Conservation (phyloP, 148 eudicot species). For the Rhododendron ferrugineum region DNA sequence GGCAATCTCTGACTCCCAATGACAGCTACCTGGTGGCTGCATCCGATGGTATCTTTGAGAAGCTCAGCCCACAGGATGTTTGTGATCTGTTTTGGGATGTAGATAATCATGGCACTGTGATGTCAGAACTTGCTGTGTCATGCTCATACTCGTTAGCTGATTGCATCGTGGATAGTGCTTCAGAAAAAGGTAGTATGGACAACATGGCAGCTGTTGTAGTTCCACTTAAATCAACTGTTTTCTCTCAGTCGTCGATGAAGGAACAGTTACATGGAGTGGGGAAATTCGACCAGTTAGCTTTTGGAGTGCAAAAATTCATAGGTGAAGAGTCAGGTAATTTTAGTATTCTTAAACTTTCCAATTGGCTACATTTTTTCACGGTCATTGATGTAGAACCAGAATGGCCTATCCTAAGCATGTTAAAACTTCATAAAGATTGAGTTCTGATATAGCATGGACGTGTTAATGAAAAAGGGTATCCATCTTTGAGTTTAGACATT, state of each 20-base stretch:
- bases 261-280: constrained; percentile 16
- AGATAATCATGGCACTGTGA: constrained; percentile 33
- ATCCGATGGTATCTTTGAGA: constrained; percentile 94
- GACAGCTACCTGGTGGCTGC: constrained; percentile 89
- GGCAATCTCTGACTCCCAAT: constrained; percentile 75
- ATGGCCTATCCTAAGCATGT: not conserved
- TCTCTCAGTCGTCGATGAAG: constrained; percentile 19
- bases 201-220: constrained; percentile 83
- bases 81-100: constrained; percentile 85
- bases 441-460: not conserved
- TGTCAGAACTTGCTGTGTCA: constrained; percentile 39
- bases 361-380: not conserved
- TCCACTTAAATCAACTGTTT: constrained; percentile 48
- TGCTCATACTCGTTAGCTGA: constrained; percentile 73
- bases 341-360: constrained; percentile 3
- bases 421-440: not conserved
- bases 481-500: not conserved
- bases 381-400: not conserved
- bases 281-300: constrained; percentile 18
- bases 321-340: constrained; percentile 36
- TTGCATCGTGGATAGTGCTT: constrained; percentile 67
- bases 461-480: not conserved
- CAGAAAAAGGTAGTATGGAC: constrained; percentile 72
- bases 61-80: constrained; percentile 68
- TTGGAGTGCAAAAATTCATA: constrained; percentile 26